Percentiles rank a stretch among this genome's conserved stretches.
Evolutionary conservation across 2,329 filamentous ascomycete genomes (phyloP).

Genomic region (Mollisia scopiformis): DNA sequence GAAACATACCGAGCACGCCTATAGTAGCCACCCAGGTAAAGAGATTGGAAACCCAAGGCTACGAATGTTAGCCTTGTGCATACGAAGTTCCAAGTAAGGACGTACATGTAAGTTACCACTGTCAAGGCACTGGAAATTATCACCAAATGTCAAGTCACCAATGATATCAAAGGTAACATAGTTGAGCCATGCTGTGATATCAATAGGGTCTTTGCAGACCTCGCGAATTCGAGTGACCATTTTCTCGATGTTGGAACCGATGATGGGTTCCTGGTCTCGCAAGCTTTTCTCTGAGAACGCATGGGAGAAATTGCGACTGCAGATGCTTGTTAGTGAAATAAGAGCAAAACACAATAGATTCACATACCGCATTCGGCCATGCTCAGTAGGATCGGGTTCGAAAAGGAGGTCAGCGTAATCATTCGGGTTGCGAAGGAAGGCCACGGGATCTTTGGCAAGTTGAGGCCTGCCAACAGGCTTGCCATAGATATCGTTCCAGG

Average conservation of each 20-base stretch:
- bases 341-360: neutral
- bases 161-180: constrained; percentile 42
- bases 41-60: constrained; percentile 35
- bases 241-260: constrained; percentile 42
- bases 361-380: constrained; percentile 12
- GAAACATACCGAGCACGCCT: constrained; percentile 25
- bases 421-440: neutral
- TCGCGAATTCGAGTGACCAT: constrained; percentile 32
- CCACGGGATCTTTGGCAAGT: constrained; percentile 7
- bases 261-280: constrained; percentile 45
- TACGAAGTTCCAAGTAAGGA: neutral
- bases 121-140: neutral
- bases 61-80: neutral
- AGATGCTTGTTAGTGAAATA: neutral
- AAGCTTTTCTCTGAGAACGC: constrained; percentile 46
- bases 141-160: neutral
- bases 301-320: constrained; percentile 37
- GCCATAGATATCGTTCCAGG: constrained; percentile 17
- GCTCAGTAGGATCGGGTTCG: constrained; percentile 12
- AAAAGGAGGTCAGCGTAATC: constrained; percentile 5
- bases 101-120: constrained; percentile 17
- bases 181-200: constrained; percentile 17
- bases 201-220: neutral
- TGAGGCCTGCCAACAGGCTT: constrained; percentile 1
- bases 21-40: constrained; percentile 28